Evolutionary conservation across 441 rosid species (phyloP).

Genomic region (Adansonia grandidieri): DNA sequence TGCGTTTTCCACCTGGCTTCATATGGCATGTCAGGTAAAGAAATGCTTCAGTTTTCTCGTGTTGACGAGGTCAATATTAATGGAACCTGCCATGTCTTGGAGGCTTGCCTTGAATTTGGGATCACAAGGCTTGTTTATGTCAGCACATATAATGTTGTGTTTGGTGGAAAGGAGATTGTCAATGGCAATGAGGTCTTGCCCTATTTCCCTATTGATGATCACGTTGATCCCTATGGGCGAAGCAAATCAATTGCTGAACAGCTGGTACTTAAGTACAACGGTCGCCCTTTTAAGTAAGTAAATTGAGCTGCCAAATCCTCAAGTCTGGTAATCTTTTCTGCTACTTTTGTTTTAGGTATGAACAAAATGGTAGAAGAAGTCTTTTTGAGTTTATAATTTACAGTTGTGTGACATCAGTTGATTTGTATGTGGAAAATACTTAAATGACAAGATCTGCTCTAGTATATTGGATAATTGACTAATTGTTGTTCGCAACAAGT

Average conservation of each 20-base stretch:
- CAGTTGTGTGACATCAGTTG: background rate
- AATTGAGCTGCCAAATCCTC: background rate
- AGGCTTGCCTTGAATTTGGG: conserved; percentile 64
- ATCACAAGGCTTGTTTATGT: conserved; percentile 76
- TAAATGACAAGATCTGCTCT: background rate
- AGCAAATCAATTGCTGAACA: conserved; percentile 89
- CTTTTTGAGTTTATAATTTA: background rate
- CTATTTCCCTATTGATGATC: conserved; percentile 80
- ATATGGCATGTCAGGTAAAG: conserved; percentile 91
- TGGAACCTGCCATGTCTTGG: conserved; percentile 82
- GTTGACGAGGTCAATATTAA: conserved; percentile 79
- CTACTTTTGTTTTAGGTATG: background rate
- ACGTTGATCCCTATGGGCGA: conserved; percentile 76
- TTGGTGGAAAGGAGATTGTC: conserved; percentile 83
- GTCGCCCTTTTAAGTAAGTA: conserved; percentile 74
- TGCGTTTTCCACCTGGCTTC: conserved; percentile 96
- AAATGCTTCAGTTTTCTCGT: conserved; percentile 83
- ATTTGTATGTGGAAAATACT: conserved; percentile 1
- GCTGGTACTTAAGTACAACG: conserved; percentile 76
- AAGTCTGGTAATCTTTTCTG: background rate
- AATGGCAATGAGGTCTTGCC: conserved; percentile 81
- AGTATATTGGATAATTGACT: background rate
- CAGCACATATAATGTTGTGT: conserved; percentile 91
- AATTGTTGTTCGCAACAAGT: background rate
- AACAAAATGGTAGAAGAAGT: conserved; percentile 1